Conservation (phyloP, 2,329 filamentous ascomycete genomes). For the Colletotrichum siamense region DNA sequence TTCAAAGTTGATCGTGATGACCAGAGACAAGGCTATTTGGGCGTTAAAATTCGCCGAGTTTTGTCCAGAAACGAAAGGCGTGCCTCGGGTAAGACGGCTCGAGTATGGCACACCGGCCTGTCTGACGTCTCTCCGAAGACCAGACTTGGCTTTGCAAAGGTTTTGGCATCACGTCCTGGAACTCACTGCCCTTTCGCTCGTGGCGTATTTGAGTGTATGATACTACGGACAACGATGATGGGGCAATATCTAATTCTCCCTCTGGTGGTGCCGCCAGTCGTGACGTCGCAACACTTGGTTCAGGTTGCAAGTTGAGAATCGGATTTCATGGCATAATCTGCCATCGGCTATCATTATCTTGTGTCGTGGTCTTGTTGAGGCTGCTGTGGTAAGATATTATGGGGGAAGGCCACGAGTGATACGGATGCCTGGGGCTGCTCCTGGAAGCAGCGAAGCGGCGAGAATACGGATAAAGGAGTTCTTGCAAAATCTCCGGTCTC, state of each 20-base stretch:
- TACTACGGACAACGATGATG: background rate
- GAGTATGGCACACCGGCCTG: background rate
- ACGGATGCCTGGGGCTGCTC: background rate
- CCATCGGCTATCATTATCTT: rapidly evolving
- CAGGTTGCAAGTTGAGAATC: background rate
- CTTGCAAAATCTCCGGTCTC: too few species aligned
- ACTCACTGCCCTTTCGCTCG: background rate
- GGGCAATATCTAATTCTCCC: rapidly evolving
- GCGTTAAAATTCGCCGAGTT: too few species aligned
- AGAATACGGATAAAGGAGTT: background rate
- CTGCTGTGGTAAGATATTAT: background rate
- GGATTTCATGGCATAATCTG: background rate
- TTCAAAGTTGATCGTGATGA: too few species aligned
- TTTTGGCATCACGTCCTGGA: background rate
- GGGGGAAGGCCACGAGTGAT: rapidly evolving
- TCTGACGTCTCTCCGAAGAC: rapidly evolving
- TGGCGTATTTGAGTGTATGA: background rate
- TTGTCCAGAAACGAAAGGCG: too few species aligned
- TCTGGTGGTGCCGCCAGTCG: background rate
- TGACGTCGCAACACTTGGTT: background rate
- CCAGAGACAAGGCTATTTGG: too few species aligned
- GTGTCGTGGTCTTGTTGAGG: background rate
- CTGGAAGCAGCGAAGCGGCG: background rate
- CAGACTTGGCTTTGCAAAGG: background rate
- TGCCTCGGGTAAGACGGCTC: too few species aligned